Evolutionary conservation across 1,284 basidiomycete genomes (phyloP).

Genomic region (Moesziomyces sp.): DNA sequence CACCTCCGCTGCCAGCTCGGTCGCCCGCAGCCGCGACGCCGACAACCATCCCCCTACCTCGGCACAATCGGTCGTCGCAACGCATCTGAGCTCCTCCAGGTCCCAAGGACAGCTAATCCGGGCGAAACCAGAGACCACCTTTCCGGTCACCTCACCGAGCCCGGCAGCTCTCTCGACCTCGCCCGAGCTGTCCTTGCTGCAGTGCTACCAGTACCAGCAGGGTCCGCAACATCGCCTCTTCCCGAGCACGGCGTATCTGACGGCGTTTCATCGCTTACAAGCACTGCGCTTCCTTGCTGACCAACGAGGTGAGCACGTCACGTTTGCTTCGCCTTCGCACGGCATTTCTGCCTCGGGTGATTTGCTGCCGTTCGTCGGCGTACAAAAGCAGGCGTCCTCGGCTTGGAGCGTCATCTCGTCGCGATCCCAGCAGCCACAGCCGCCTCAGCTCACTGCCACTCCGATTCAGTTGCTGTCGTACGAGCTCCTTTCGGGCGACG

Average conservation of each 20-base stretch:
- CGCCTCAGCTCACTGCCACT: neutral
- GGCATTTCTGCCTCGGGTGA: conserved; percentile 44
- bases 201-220: conserved; percentile 31
- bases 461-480: conserved; percentile 34
- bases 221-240: conserved; percentile 1
- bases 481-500: conserved; percentile 30
- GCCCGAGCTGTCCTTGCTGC: conserved; percentile 48
- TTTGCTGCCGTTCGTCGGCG: conserved; percentile 37
- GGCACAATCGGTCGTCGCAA: too few species aligned
- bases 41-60: neutral
- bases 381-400: conserved; percentile 14
- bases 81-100: too few species aligned
- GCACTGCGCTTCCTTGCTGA: conserved; percentile 38
- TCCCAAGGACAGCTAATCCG: conserved; percentile 1
- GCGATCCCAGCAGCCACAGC: conserved; percentile 25
- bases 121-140: conserved; percentile 18
- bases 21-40: neutral
- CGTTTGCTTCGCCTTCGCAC: conserved; percentile 39
- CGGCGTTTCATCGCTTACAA: conserved; percentile 42
- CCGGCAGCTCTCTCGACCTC: conserved; percentile 44
- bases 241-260: conserved; percentile 25
- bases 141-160: conserved; percentile 14
- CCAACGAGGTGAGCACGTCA: conserved; percentile 31
- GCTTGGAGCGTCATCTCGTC: conserved; percentile 32
- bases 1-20: conserved; percentile 2